Base-by-base conservation (phyloP, 2,329 filamentous ascomycete species). In the Cordyceps cicadae region DNA sequence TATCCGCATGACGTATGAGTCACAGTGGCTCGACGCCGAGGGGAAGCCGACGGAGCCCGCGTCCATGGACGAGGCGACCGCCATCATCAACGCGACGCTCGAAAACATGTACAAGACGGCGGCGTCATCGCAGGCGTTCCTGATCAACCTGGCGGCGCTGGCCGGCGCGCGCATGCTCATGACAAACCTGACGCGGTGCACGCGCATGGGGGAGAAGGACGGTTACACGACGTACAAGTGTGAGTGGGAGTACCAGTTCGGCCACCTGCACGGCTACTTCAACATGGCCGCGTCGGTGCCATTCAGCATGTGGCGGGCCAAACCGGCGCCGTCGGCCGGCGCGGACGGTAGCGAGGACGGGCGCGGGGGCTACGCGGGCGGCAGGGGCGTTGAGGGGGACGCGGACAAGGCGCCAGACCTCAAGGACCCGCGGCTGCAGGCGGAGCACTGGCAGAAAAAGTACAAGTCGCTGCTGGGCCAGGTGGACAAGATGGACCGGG, bases 91-190 rank as follows among this genome's bases (percentile, higher is more conserved):
- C 61, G 74, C 78, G 49, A 76, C 81, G n/a, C 74, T 86, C 26
- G 77, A 80, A 59, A 79, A 79, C 58, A 76, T 86, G 62, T 76
- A 79, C 62, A 76, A 75, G 45, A 76, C 78, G 50, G 80, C 82
- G 0, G 70, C 74, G 1, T 80, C 76, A 12, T 77, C 80, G 5
- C 78, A 85, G 66, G 76, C 78, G 0, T 86, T 87, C 64, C 71
- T 87, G 14, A 80, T 85, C 64, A 86, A 85, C 66, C 69, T 86
- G 6, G 78, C 83, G 0, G 82, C 81, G 5, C 74, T 87, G 12
- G 79, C 78, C 0, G 84, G 84, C 9, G 80, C 80, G 3, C 77
- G 74, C 54, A 70, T 79, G 32, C 73, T 86, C 54, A 77, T 81
- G 71, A 74, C 74, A 14, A 71, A 72, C 6, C 69, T 74, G 21